These are phyloP conservation scores for Fusarium sp. DNA, from an alignment of 2,329 filamentous ascomycete genomes.

Conservation along the genomic window DNA sequence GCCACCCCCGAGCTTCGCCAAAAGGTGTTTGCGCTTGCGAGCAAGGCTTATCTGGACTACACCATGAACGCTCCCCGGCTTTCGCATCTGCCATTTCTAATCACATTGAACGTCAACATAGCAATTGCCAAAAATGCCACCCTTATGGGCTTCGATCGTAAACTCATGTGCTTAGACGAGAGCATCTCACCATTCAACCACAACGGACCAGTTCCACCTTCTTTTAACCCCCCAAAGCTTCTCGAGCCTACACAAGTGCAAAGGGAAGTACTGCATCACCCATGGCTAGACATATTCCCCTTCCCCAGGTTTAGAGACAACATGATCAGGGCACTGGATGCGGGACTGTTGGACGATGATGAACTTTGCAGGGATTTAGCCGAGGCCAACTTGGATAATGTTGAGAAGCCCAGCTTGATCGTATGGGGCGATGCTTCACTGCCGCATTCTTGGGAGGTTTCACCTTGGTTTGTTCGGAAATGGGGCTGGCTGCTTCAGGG, in stretches of 20 bases:
- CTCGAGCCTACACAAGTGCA: conserved; percentile 6
- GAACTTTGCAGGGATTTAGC: conserved; percentile 22
- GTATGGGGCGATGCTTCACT: conserved; percentile 30
- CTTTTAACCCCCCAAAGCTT: not conserved
- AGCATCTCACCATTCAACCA: conserved; percentile 15
- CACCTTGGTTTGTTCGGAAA: conserved; percentile 19
- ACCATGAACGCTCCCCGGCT: conserved; percentile 13
- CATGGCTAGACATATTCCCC: conserved; percentile 28
- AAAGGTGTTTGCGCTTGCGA: conserved; percentile 2
- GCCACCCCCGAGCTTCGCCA: not conserved
- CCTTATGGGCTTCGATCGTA: not conserved
- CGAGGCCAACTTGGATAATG: conserved; percentile 10
- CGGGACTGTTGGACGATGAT: not conserved
- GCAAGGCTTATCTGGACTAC: conserved; percentile 25
- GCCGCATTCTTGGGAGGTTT: conserved; percentile 23
- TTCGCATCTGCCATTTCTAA: conserved; percentile 20
- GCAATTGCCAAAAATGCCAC: conserved; percentile 20
- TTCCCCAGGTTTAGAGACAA: conserved; percentile 25
- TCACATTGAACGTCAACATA: conserved; percentile 25
- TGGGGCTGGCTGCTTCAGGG: conserved; percentile 31
- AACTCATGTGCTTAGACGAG: conserved; percentile 8
- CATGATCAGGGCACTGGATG: conserved; percentile 1
- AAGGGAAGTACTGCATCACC: conserved; percentile 9
- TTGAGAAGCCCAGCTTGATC: conserved; percentile 18
- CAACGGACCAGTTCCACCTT: not conserved